These are phyloP conservation scores for Sugiyamaella americana DNA, from an alignment of 805 yeast genomes.

Conservation along the genomic window DNA sequence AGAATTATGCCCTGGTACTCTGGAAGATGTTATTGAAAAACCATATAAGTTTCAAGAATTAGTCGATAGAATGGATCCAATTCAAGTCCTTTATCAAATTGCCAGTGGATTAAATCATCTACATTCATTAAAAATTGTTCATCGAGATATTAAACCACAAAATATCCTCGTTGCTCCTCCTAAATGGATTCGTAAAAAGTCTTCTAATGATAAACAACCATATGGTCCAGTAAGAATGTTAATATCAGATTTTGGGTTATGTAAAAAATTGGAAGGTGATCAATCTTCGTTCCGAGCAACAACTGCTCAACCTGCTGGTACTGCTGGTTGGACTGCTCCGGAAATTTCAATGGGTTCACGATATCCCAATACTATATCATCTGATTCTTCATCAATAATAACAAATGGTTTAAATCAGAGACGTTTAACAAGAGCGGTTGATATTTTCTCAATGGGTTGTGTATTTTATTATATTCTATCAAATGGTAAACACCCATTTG, in stretches of 20 bases:
- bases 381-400: constrained; percentile 4
- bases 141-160: constrained; percentile 91
- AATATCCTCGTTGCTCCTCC: constrained; percentile 80
- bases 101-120: constrained; percentile 80
- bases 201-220: constrained; percentile 16
- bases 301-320: constrained; percentile 89
- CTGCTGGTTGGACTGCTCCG: constrained; percentile 98
- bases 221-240: constrained; percentile 55
- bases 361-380: constrained; percentile 4
- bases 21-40: constrained; percentile 67
- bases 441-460: constrained; percentile 91
- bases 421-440: constrained; percentile 58
- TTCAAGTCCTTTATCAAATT: constrained; percentile 61
- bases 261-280: constrained; percentile 85
- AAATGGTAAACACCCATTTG: constrained; percentile 88
- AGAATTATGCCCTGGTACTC: constrained; percentile 82
- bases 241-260: constrained; percentile 93
- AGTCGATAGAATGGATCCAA: constrained; percentile 41
- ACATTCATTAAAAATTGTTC: constrained; percentile 87
- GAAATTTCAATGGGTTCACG: constrained; percentile 40
- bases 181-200: constrained; percentile 23
- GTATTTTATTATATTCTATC: constrained; percentile 82
- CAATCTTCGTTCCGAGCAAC: constrained; percentile 93
- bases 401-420: constrained; percentile 12
- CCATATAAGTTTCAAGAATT: constrained; percentile 37